Evolutionary conservation across 768 basidiomycete species (phyloP).

Genomic region (Asterophora parasitica): DNA sequence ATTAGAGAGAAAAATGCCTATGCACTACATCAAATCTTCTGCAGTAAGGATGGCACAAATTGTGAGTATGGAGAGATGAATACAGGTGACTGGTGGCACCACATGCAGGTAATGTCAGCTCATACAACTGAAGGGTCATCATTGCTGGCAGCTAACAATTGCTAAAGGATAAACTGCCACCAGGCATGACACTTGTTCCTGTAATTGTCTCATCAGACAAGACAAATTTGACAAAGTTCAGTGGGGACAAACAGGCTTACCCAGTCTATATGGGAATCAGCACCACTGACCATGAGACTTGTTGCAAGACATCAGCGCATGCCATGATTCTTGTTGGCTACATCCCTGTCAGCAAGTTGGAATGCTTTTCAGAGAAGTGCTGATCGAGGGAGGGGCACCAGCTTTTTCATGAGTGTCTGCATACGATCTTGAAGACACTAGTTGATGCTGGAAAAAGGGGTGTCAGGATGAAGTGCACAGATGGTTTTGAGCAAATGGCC

Average conservation of each 20-base stretch:
- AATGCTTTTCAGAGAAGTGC: background rate
- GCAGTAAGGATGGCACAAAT: conserved; percentile 9
- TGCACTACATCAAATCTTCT: conserved; percentile 22
- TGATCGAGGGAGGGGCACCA: background rate
- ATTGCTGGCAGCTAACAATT: too few species aligned
- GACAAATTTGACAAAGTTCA: too few species aligned
- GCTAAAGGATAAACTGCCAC: conserved; percentile 6
- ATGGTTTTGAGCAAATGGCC: conserved; percentile 23
- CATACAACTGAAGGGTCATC: conserved; percentile 2
- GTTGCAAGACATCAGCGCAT: conserved; percentile 21
- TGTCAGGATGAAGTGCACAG: conserved; percentile 27
- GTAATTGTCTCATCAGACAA: background rate
- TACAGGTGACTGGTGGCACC: conserved; percentile 33
- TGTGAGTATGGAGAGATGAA: conserved; percentile 32
- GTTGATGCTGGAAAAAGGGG: conserved; percentile 23
- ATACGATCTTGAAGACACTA: conserved; percentile 23
- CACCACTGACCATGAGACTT: conserved; percentile 26
- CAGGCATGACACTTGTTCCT: too few species aligned
- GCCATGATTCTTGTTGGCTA: conserved; percentile 14
- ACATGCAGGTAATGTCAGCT: conserved; percentile 21
- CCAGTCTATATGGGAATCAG: conserved; percentile 37
- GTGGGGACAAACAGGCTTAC: conserved; percentile 17
- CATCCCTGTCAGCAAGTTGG: conserved; percentile 1
- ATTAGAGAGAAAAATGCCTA: conserved; percentile 23
- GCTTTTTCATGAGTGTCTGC: conserved; percentile 4